Percentiles rank a stretch among this genome's conserved stretches.
phyloP scores from a whole-genome alignment of 305 asterid genomes.

The Ajuga reptans region DNA sequence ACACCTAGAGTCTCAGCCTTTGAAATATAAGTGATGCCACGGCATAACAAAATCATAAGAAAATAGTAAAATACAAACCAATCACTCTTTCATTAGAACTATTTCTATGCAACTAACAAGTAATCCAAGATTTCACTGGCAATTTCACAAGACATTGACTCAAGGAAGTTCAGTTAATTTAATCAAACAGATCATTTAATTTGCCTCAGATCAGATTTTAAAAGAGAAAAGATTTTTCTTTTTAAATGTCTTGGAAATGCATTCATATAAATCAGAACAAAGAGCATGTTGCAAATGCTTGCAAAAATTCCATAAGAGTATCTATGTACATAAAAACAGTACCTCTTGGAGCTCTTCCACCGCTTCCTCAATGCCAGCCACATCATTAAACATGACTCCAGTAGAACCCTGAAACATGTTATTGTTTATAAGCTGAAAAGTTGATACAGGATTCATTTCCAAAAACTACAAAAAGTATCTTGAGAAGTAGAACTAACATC shows the following conservation, averaged over 20 bases:
- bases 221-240: not conserved
- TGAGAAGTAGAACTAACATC: slow-evolving; percentile 59
- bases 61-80: not conserved
- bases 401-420: slow-evolving; percentile 71
- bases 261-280: not conserved
- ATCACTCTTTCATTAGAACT: slow-evolving; percentile 3
- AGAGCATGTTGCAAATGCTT: not conserved
- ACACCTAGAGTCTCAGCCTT: not conserved
- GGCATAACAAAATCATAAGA: not conserved
- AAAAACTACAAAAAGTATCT: slow-evolving; percentile 14
- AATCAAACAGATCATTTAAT: not conserved
- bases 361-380: slow-evolving; percentile 96
- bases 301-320: not conserved
- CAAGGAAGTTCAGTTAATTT: slow-evolving; percentile 16
- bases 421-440: slow-evolving; percentile 10
- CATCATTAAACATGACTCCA: slow-evolving; percentile 83
- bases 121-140: not conserved
- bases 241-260: not conserved
- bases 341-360: slow-evolving; percentile 99
- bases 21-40: not conserved
- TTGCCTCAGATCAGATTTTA: not conserved
- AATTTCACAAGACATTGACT: slow-evolving; percentile 1
- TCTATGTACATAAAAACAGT: slow-evolving; percentile 12
- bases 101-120: slow-evolving; percentile 14
- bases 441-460: not conserved